Conservation (phyloP, 208 protist genomes). For the Trypanosoma mega region DNA sequence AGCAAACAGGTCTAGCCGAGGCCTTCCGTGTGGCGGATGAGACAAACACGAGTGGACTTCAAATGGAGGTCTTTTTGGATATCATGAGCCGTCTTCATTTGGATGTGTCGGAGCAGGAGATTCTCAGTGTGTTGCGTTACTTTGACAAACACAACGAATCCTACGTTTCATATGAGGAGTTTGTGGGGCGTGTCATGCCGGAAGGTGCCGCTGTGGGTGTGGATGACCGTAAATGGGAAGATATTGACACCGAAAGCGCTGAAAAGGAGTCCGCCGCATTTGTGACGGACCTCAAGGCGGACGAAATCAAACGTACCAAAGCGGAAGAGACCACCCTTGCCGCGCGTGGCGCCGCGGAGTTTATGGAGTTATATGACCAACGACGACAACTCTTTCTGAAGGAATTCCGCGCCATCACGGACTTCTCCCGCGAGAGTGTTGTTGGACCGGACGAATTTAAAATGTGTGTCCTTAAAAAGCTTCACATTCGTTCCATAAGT, state of each 20-base stretch:
- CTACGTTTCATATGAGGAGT: slow-evolving; percentile 89
- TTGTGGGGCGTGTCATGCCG: slow-evolving; percentile 74
- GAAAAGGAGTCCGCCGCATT: slow-evolving; percentile 59
- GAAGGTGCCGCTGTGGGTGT: slow-evolving; percentile 56
- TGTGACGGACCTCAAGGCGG: slow-evolving; percentile 57
- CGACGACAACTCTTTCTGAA: slow-evolving; percentile 90
- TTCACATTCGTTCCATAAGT: slow-evolving; percentile 58
- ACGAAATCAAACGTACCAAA: slow-evolving; percentile 45
- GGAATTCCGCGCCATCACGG: slow-evolving; percentile 84
- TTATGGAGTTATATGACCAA: slow-evolving; percentile 78
- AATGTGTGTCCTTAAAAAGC: slow-evolving; percentile 70
- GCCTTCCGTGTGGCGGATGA: slow-evolving; percentile 77
- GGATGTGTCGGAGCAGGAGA: slow-evolving; percentile 88
- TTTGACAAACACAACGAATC: slow-evolving; percentile 92
- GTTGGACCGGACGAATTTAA: slow-evolving; percentile 88
- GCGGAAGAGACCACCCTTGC: slow-evolving; percentile 39
- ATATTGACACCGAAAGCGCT: slow-evolving; percentile 67
- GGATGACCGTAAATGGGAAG: slow-evolving; percentile 72
- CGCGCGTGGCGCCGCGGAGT: slow-evolving; percentile 48
- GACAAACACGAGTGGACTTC: slow-evolving; percentile 47
- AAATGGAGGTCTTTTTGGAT: slow-evolving; percentile 74
- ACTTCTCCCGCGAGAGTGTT: slow-evolving; percentile 83
- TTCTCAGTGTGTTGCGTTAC: slow-evolving; percentile 89
- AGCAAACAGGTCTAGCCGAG: slow-evolving; percentile 73
- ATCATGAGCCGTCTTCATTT: slow-evolving; percentile 75